phyloP scores from a whole-genome alignment of 202 grass and related monocot genomes.

The Musa balbisiana region DNA sequence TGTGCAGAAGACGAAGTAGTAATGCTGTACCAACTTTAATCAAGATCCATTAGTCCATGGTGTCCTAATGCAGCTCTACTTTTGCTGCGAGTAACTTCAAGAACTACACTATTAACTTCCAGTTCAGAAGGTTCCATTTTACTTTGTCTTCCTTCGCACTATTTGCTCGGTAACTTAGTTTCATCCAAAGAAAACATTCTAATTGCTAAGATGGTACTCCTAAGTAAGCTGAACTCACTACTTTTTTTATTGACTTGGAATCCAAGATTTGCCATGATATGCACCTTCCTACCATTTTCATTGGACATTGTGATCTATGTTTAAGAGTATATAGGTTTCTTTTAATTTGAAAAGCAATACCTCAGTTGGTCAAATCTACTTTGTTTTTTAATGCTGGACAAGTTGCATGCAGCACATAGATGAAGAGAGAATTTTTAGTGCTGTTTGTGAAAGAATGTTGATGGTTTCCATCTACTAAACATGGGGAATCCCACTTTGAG shows the following conservation, averaged over 20 bases:
- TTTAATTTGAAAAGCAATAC: not conserved
- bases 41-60: conserved; percentile 84
- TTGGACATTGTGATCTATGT: too few relatives aligned
- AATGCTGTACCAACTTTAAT: conserved; percentile 57
- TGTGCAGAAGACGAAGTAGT: conserved; percentile 64
- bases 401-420: conserved; percentile 59
- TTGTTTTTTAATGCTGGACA: not conserved
- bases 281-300: too few relatives aligned
- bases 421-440: conserved; percentile 61
- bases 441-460: conserved; percentile 75
- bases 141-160: not conserved
- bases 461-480: conserved; percentile 79
- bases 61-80: conserved; percentile 70
- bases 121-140: not conserved
- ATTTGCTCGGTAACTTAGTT: not conserved
- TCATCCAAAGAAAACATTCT: not conserved
- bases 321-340: not conserved
- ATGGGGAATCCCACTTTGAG: conserved; percentile 73
- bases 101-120: conserved; percentile 4
- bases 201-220: too few relatives aligned
- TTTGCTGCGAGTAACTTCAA: conserved; percentile 55
- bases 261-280: too few relatives aligned
- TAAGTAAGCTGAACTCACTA: too few relatives aligned
- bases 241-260: too few relatives aligned
- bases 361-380: not conserved